Percentiles rank a stretch among this genome's conserved stretches.
phyloP scores from a whole-genome alignment of 192 early-diverging fungal genomes.

The Gigaspora rosea region DNA sequence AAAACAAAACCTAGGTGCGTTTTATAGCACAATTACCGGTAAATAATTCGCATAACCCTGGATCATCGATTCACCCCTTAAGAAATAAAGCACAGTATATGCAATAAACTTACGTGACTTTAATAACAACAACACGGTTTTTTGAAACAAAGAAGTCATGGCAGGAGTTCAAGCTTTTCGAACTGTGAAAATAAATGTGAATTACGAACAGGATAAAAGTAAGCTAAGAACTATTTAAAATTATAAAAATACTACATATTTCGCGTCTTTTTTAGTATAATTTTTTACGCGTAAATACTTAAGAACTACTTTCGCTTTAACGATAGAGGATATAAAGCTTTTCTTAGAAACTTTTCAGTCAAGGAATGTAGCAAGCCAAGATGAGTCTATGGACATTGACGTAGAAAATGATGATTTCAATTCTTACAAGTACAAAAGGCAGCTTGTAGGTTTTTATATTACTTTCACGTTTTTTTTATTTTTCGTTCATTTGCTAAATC shows the following conservation, averaged over 20 bases:
- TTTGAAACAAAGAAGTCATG: too few relatives aligned
- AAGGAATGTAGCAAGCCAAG: background rate
- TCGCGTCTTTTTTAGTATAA: background rate
- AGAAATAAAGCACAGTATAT: too few relatives aligned
- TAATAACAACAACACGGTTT: too few relatives aligned
- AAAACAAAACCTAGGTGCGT: too few relatives aligned
- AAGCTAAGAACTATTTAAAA: background rate
- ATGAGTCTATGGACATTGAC: conserved; percentile 6
- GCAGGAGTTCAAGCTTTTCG: background rate
- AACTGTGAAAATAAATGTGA: background rate
- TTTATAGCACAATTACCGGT: too few relatives aligned
- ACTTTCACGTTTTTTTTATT: background rate
- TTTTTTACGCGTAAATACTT: background rate
- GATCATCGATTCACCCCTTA: too few relatives aligned
- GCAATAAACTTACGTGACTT: too few relatives aligned
- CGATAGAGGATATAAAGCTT: background rate
- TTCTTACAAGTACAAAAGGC: background rate
- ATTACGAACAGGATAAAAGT: background rate
- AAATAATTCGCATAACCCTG: too few relatives aligned
- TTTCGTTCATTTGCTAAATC: background rate
- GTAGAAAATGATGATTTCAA: background rate
- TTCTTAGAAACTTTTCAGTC: background rate
- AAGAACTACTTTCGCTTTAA: background rate
- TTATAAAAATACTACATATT: background rate
- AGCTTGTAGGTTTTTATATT: conserved; percentile 10